A percentile compares a stretch with the other conserved stretches of the same genome.
Evolutionary conservation across 192 early-diverging fungal genomes (phyloP).

Genomic region (Radiomyces spectabilis): DNA sequence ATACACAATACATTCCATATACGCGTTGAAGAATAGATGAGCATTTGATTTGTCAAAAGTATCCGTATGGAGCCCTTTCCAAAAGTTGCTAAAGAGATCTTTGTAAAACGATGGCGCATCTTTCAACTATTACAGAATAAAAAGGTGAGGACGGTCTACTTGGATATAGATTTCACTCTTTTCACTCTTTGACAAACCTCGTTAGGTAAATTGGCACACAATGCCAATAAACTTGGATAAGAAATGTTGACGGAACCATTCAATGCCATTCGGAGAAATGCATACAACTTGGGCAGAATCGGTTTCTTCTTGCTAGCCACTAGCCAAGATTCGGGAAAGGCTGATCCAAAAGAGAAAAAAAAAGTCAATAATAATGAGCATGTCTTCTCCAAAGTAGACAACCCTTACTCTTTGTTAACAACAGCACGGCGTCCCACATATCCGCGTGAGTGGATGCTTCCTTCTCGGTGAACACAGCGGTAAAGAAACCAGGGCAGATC

Average conservation of each 20-base stretch:
- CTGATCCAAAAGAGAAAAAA: conserved; percentile 2
- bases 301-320: conserved; percentile 49
- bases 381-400: neutral
- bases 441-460: conserved; percentile 64
- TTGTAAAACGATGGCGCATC: conserved; percentile 30
- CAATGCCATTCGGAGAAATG: conserved; percentile 59
- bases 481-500: conserved; percentile 51
- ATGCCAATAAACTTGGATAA: conserved; percentile 72
- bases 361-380: too few relatives aligned
- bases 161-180: neutral
- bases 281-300: conserved; percentile 50
- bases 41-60: conserved; percentile 42
- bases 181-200: conserved; percentile 28
- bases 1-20: conserved; percentile 58
- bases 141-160: neutral
- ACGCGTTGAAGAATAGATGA: conserved; percentile 47
- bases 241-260: conserved; percentile 57
- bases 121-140: conserved; percentile 6
- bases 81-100: conserved; percentile 58
- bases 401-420: conserved; percentile 54
- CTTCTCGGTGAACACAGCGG: conserved; percentile 65
- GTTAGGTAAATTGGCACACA: conserved; percentile 57
- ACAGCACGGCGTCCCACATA: conserved; percentile 83
- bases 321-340: conserved; percentile 57
- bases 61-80: conserved; percentile 42